Conservation (phyloP, 345 rosid genomes). For the Salix caprea region DNA sequence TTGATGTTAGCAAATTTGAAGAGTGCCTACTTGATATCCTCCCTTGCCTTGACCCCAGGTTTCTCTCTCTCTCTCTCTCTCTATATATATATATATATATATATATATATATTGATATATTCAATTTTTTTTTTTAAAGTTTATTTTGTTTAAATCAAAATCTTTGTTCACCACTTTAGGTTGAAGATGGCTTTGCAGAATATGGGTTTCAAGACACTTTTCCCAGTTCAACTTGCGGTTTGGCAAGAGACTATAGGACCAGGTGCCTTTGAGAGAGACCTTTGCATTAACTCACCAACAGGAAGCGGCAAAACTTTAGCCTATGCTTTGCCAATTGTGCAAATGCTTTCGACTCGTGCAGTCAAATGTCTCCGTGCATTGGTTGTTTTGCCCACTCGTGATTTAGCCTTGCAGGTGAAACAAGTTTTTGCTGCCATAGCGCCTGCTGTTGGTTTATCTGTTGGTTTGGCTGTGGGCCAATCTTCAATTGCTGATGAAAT, state of each 20-base stretch:
- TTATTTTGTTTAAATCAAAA: neutral
- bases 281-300: slow-evolving; percentile 87
- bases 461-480: slow-evolving; percentile 94
- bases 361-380: slow-evolving; percentile 82
- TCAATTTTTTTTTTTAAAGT: no score
- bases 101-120: neutral
- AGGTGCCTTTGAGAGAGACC: slow-evolving; percentile 76
- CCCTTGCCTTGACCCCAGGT: slow-evolving; percentile 84
- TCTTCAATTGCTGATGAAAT: slow-evolving; percentile 87
- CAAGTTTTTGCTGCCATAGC: slow-evolving; percentile 88
- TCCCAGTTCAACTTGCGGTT: slow-evolving; percentile 78
- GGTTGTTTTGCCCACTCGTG: slow-evolving; percentile 92
- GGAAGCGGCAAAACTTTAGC: slow-evolving; percentile 94
- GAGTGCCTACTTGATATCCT: slow-evolving; percentile 52
- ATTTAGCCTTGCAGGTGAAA: slow-evolving; percentile 93
- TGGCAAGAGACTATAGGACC: slow-evolving; percentile 96
- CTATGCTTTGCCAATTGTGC: slow-evolving; percentile 86
- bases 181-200: slow-evolving; percentile 63
- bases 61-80: neutral
- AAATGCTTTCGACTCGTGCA: slow-evolving; percentile 56
- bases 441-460: slow-evolving; percentile 83
- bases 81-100: neutral
- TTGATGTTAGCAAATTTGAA: slow-evolving; percentile 51
- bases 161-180: slow-evolving; percentile 29
- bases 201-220: slow-evolving; percentile 61